phyloP scores from a whole-genome alignment of 352 stramenopile genomes.

The Pythium chondricola region DNA sequence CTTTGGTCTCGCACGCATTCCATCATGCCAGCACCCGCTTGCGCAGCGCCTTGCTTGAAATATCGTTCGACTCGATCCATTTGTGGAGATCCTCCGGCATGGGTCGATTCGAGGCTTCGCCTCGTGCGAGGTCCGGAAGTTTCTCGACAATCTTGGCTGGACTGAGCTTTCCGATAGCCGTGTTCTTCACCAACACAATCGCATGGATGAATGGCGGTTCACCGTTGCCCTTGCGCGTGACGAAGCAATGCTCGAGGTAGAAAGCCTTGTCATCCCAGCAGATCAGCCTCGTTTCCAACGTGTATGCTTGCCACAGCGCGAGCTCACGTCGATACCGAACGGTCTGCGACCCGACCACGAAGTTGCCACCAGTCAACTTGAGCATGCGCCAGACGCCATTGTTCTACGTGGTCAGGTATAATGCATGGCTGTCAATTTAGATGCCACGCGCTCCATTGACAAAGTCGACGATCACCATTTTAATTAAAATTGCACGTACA shows the following conservation, averaged over 20 bases:
- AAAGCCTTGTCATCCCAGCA: constrained; percentile 81
- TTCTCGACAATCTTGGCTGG: constrained; percentile 60
- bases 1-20: no score
- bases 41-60: constrained; percentile 67
- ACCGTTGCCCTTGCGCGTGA: constrained; percentile 26
- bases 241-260: constrained; percentile 84
- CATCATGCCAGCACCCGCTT: no score
- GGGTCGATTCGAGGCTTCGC: constrained; percentile 26
- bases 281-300: constrained; percentile 63
- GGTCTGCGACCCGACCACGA: constrained; percentile 75
- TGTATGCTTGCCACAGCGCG: constrained; percentile 58
- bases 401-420: constrained; percentile 5
- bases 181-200: constrained; percentile 88
- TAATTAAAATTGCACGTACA: no score
- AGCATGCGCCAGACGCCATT: constrained; percentile 77
- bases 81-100: constrained; percentile 47
- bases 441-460: no score
- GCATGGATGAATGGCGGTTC: constrained; percentile 63
- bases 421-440: no score
- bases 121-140: constrained; percentile 26
- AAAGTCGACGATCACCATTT: no score
- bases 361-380: constrained; percentile 45
- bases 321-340: constrained; percentile 81
- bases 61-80: constrained; percentile 74
- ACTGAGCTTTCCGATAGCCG: constrained; percentile 52